Base-by-base conservation (phyloP, 768 basidiomycete genomes). In the Saitozyma sp. region DNA sequence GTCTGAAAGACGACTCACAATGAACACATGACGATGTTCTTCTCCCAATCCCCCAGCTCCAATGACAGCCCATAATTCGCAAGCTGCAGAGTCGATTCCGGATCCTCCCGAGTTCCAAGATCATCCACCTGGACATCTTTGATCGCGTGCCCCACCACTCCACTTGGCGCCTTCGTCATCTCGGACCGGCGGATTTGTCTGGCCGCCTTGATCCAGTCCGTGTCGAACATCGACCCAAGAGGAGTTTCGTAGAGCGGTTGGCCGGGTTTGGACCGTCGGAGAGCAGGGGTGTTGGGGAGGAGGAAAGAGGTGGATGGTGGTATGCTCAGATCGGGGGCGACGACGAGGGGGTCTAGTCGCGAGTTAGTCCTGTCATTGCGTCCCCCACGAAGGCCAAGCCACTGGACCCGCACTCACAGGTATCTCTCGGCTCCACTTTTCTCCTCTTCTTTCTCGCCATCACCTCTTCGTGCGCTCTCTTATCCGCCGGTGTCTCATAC, bases 41-140 rank as follows among this genome's bases (percentile, higher is more conserved):
- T 73, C 59, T 79, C 77, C 77, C 77, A 79, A 39, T 74, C 67
- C 29, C 60, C 61, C 16, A 75, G 49, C 46, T 75, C 76, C 37
- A 77, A 50, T n/a, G 71, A 46, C 9, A 52, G 8, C 5, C 16
- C 37, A 10, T 17, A 2, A 16, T 29, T 29, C 29, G 29, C 29
- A 29, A 29, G 29, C 29, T 29, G 29, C 29, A 29, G 29, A 29
- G 39, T 29, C 17, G 3, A 7, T 13, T 4, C 40, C 3, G 57
- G 20, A 2, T 58, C 19, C 16, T 60, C 54, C 46, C 41, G 63
- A 50, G 46, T 29, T 8, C 16, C 49, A 37, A 38, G 13, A 9
- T 50, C 58, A 8, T 43, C 56, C 17, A 42, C 40, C 40, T 57
- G 39, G 11, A 17, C 17, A 9, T 14, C 49, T 41, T n/a, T 40